Evolutionary conservation across 2,329 filamentous ascomycete species (phyloP).

Genomic region (Aspergillus sp.): DNA sequence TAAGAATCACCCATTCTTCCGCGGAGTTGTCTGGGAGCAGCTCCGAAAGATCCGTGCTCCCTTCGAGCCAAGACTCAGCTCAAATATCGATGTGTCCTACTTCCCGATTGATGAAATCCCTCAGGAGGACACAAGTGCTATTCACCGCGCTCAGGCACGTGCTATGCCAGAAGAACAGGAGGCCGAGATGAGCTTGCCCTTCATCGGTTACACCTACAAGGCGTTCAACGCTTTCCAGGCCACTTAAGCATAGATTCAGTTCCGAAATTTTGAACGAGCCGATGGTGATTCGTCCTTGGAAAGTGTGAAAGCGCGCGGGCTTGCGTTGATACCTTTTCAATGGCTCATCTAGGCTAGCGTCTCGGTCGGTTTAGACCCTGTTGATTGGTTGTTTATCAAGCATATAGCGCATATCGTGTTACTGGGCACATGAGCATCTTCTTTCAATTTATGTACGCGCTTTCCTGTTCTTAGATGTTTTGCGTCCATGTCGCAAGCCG

Average conservation of each 20-base stretch:
- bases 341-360: slow-evolving; percentile 27
- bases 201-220: slow-evolving; percentile 97
- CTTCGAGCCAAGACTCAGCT: slow-evolving; percentile 91
- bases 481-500: slow-evolving; percentile 33
- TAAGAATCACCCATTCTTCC: slow-evolving; percentile 94
- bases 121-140: slow-evolving; percentile 89
- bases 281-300: slow-evolving; percentile 26
- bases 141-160: slow-evolving; percentile 80
- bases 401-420: slow-evolving; percentile 39
- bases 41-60: slow-evolving; percentile 91
- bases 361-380: slow-evolving; percentile 31
- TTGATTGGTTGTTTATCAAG: slow-evolving; percentile 37
- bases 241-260: slow-evolving; percentile 34
- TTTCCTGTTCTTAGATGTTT: slow-evolving; percentile 21
- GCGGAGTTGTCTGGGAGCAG: slow-evolving; percentile 91
- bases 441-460: slow-evolving; percentile 19
- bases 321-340: slow-evolving; percentile 34
- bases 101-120: slow-evolving; percentile 99
- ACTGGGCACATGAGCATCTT: slow-evolving; percentile 33
- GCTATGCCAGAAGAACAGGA: slow-evolving; percentile 76
- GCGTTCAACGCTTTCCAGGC: slow-evolving; percentile 75
- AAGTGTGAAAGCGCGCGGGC: slow-evolving; percentile 39
- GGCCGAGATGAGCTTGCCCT: slow-evolving; percentile 93
- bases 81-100: slow-evolving; percentile 95
- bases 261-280: slow-evolving; percentile 25